Conservation (phyloP, 139 green algal genomes). For the Ettlia oleoabundans region DNA sequence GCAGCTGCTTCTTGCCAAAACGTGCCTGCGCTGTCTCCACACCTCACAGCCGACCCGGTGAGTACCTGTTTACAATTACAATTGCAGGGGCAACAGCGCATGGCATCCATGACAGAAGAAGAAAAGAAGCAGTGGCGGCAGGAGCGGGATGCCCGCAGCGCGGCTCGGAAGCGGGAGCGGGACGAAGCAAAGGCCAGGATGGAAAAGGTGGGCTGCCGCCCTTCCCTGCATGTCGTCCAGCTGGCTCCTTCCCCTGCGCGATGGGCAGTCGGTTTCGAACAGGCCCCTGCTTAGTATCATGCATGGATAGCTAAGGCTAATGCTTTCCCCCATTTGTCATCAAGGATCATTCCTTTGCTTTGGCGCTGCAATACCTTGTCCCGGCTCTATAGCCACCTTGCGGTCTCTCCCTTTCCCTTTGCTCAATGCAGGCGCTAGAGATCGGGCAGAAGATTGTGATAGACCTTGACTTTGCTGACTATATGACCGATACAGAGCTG, state of each 20-base stretch:
- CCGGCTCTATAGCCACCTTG: too few relatives aligned
- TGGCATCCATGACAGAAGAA: slow-evolving; percentile 32
- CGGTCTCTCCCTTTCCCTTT: neutral
- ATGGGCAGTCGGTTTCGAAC: too few relatives aligned
- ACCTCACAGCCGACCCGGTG: too few relatives aligned
- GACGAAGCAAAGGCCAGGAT: slow-evolving; percentile 15
- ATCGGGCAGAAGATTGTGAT: slow-evolving; percentile 66
- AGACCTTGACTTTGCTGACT: slow-evolving; percentile 75
- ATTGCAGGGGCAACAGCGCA: slow-evolving; percentile 14
- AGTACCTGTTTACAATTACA: too few relatives aligned
- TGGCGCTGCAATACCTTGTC: too few relatives aligned
- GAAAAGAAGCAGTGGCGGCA: slow-evolving; percentile 34
- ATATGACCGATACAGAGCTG: slow-evolving; percentile 72
- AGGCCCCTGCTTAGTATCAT: too few relatives aligned
- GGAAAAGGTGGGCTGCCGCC: slow-evolving; percentile 21
- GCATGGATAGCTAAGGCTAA: too few relatives aligned
- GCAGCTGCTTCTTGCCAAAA: neutral
- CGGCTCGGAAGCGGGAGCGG: slow-evolving; percentile 30
- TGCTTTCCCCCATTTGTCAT: too few relatives aligned
- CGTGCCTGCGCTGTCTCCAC: neutral
- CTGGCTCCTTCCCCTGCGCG: too few relatives aligned
- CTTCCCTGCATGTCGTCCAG: too few relatives aligned
- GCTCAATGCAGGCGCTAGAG: slow-evolving; percentile 4
- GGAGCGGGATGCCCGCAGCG: slow-evolving; percentile 9
- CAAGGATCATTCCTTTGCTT: neutral